A percentile compares a stretch with the other conserved stretches of the same genome.
Evolutionary conservation across 352 stramenopile species (phyloP).

Genomic region (Phytophthora crassamura): DNA sequence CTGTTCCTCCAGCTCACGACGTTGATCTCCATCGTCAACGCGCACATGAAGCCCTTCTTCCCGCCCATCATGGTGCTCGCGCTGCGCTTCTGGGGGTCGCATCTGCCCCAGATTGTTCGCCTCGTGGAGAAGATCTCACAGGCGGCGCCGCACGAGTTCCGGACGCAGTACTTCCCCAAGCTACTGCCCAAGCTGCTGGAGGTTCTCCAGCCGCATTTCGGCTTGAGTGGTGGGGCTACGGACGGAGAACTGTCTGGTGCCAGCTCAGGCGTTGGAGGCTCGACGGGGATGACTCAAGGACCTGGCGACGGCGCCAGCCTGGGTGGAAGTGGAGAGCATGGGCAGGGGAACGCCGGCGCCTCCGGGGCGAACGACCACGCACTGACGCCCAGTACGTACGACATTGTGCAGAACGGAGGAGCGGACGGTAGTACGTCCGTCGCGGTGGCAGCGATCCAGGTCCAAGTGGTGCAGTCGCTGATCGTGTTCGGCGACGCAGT

Average conservation of each 20-base stretch:
- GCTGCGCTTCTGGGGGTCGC: constrained; percentile 96
- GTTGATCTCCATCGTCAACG: constrained; percentile 95
- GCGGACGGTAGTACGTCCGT: constrained; percentile 21
- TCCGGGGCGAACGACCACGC: constrained; percentile 28
- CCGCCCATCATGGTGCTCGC: constrained; percentile 96
- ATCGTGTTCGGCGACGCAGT: constrained; percentile 93
- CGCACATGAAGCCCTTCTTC: constrained; percentile 97
- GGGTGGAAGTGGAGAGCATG: constrained; percentile 24
- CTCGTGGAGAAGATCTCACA: constrained; percentile 94
- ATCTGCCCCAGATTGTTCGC: constrained; percentile 95
- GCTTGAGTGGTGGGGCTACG: constrained; percentile 65
- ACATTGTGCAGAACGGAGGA: constrained; percentile 37
- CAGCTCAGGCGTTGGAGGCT: constrained; percentile 30
- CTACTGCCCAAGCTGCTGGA: constrained; percentile 90
- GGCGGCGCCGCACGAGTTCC: constrained; percentile 80
- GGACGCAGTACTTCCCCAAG: constrained; percentile 85
- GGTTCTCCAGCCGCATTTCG: constrained; percentile 84
- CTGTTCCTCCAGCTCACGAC: constrained; percentile 97
- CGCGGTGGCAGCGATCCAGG: constrained; percentile 58
- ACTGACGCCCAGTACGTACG: constrained; percentile 31
- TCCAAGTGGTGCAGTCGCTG: constrained; percentile 89
- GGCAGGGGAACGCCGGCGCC: constrained; percentile 2
- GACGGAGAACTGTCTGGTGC: constrained; percentile 36
- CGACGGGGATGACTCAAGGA: constrained; percentile 7
- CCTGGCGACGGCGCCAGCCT: constrained; percentile 22